Conservation (phyloP, 106 monocot genomes). For the Allium sativum region DNA sequence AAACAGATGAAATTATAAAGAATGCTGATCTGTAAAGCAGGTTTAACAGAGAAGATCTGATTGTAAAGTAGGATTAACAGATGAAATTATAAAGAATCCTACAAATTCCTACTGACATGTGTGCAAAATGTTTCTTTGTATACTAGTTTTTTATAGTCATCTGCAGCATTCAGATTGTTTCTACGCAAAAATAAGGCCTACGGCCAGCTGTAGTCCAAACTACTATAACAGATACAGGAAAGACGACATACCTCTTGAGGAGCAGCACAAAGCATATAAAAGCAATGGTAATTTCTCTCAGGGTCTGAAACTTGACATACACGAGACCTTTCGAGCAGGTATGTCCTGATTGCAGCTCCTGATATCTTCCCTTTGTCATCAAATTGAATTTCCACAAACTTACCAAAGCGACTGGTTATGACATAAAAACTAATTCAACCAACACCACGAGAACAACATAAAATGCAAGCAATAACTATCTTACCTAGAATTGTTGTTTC, state of each 20-base stretch:
- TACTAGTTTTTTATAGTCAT: background rate
- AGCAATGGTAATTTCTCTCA: constrained; percentile 71
- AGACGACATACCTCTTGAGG: constrained; percentile 31
- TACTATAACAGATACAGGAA: background rate
- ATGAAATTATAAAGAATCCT: background rate
- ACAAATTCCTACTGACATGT: background rate
- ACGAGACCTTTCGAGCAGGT: constrained; percentile 63
- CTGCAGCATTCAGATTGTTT: background rate
- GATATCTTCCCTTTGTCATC: constrained; percentile 43
- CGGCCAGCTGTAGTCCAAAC: background rate
- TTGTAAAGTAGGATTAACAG: too few species aligned
- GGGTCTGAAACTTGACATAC: constrained; percentile 61
- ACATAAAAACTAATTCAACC: background rate
- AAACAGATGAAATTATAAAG: too few species aligned
- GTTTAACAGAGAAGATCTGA: too few species aligned
- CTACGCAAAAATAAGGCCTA: background rate
- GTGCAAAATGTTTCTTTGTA: background rate
- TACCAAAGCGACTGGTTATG: constrained; percentile 52
- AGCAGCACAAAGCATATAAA: constrained; percentile 60
- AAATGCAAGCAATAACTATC: background rate
- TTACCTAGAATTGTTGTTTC: constrained; percentile 92
- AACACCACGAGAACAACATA: background rate
- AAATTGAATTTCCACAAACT: constrained; percentile 73
- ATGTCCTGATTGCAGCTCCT: constrained; percentile 67
- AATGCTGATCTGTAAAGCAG: too few species aligned